phyloP scores from a whole-genome alignment of 2,329 filamentous ascomycete genomes.

The Talaromyces islandicus region DNA sequence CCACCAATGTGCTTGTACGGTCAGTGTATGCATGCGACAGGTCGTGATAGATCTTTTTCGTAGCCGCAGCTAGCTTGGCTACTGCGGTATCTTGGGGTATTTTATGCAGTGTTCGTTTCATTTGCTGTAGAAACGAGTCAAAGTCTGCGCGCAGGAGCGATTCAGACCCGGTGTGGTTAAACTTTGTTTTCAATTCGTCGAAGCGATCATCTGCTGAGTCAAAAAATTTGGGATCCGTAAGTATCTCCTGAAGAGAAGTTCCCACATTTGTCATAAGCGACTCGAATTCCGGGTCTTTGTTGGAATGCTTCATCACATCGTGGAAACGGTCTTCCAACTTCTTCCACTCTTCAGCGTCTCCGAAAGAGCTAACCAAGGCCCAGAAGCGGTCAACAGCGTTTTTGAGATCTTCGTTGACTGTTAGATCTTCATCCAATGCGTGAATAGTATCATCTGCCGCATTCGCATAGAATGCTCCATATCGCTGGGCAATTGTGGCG shows the following conservation, averaged over 20 bases:
- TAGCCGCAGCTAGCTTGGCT: conserved; percentile 60
- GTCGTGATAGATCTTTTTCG: conserved; percentile 61
- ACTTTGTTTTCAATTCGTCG: conserved; percentile 52
- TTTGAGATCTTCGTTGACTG: conserved; percentile 69
- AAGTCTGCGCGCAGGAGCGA: conserved; percentile 67
- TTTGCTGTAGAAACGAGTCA: conserved; percentile 63
- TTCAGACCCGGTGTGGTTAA: conserved; percentile 54
- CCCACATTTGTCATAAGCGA: conserved; percentile 67
- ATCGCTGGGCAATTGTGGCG: conserved; percentile 68
- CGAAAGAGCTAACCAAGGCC: conserved; percentile 73
- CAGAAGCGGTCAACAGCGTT: conserved; percentile 74
- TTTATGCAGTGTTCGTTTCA: conserved; percentile 61
- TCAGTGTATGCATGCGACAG: conserved; percentile 61
- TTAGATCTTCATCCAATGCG: conserved; percentile 63
- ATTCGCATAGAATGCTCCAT: conserved; percentile 70
- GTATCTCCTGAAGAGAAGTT: conserved; percentile 68
- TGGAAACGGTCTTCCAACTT: conserved; percentile 63
- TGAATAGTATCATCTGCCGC: conserved; percentile 62
- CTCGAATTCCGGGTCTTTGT: conserved; percentile 78
- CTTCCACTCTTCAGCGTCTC: conserved; percentile 69
- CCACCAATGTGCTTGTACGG: conserved; percentile 64
- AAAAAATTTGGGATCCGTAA: conserved; percentile 82
- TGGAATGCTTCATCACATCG: conserved; percentile 64
- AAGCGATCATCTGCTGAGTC: conserved; percentile 65
- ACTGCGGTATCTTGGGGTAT: conserved; percentile 68